phyloP scores from a whole-genome alignment of 306 rosid species.

The Hylodesmum podocarpum region DNA sequence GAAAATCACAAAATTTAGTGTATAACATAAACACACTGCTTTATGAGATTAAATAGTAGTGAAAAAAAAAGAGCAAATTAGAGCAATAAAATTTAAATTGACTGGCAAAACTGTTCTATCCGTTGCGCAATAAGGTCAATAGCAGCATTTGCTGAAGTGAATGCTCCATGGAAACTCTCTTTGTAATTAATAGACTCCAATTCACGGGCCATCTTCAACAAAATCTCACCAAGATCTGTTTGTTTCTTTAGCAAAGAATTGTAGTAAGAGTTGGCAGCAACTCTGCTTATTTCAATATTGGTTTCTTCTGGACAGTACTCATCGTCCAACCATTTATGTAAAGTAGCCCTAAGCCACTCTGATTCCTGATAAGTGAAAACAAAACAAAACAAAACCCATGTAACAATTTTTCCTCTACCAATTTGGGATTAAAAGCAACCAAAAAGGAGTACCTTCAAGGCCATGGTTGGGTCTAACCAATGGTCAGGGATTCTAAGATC shows the following conservation, averaged over 20 bases:
- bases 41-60: neutral
- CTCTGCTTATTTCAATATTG: slow-evolving; percentile 81
- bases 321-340: slow-evolving; percentile 92
- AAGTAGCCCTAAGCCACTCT: slow-evolving; percentile 81
- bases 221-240: slow-evolving; percentile 77
- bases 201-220: slow-evolving; percentile 73
- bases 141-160: slow-evolving; percentile 95
- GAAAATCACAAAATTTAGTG: neutral
- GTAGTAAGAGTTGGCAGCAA: slow-evolving; percentile 80
- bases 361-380: slow-evolving; percentile 68
- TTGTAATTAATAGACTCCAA: slow-evolving; percentile 75
- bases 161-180: slow-evolving; percentile 96
- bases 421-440: neutral
- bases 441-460: slow-evolving; percentile 57
- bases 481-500: slow-evolving; percentile 70
- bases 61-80: neutral
- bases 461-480: slow-evolving; percentile 69
- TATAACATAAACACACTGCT: no score
- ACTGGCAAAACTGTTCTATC: slow-evolving; percentile 41
- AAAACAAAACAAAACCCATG: neutral
- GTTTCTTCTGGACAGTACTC: slow-evolving; percentile 95
- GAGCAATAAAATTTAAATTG: slow-evolving; percentile 21
- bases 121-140: slow-evolving; percentile 72
- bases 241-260: slow-evolving; percentile 57
- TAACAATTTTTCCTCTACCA: neutral